Conservation (phyloP, 768 basidiomycete species). For the Leccinum incarnatum region DNA sequence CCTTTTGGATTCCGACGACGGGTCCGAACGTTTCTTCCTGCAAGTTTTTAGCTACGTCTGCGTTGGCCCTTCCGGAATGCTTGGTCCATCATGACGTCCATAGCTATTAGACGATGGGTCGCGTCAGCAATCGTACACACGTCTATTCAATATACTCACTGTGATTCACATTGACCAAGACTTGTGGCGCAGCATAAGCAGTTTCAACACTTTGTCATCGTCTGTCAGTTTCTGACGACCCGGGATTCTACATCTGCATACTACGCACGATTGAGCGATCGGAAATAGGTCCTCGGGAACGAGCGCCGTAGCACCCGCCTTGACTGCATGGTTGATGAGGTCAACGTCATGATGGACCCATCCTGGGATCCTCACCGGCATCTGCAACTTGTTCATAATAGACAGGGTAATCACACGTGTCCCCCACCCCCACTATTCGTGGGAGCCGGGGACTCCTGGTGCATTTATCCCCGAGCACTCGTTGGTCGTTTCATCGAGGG, state of each 20-base stretch:
- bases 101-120: conserved; percentile 43
- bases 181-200: conserved; percentile 87
- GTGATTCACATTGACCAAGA: conserved; percentile 87
- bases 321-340: too few species aligned
- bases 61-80: not conserved
- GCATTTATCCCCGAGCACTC: conserved; percentile 81
- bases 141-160: conserved; percentile 44
- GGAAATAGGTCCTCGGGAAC: too few species aligned
- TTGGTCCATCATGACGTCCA: conserved; percentile 84
- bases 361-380: too few species aligned
- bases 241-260: not conserved
- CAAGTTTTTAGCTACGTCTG: not conserved
- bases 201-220: conserved; percentile 51
- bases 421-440: too few species aligned
- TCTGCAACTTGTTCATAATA: too few species aligned
- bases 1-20: conserved; percentile 90
- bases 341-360: too few species aligned
- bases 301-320: too few species aligned
- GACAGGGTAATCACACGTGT: too few species aligned
- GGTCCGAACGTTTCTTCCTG: conserved; percentile 94
- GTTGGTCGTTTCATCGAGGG: conserved; percentile 56
- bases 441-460: conserved; percentile 47
- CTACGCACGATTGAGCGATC: too few species aligned
- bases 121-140: conserved; percentile 4
- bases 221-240: not conserved